A percentile compares a stretch with the other conserved stretches of the same genome.
Evolutionary conservation across 306 rosid genomes (phyloP).

Genomic region (Sicyos edulis): DNA sequence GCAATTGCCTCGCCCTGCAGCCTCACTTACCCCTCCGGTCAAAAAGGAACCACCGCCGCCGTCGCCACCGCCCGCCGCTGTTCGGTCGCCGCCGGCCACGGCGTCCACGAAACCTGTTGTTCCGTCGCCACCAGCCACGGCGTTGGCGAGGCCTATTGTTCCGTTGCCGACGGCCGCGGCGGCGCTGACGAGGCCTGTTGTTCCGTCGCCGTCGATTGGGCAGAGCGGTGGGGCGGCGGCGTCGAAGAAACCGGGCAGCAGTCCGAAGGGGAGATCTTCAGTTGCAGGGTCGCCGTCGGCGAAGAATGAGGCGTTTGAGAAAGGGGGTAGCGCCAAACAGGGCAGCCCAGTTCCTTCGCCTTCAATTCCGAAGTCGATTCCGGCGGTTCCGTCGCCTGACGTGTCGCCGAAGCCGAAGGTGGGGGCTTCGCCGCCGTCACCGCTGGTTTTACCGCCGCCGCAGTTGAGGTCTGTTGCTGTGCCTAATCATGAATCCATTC

Average conservation of each 20-base stretch:
- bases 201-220: background rate
- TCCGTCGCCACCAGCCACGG: background rate
- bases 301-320: background rate
- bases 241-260: background rate
- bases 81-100: background rate
- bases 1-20: background rate
- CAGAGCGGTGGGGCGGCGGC: background rate
- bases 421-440: background rate
- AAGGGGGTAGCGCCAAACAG: background rate
- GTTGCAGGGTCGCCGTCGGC: background rate
- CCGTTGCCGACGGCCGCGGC: background rate
- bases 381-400: background rate
- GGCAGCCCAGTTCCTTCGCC: background rate
- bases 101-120: background rate
- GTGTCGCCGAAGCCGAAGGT: slow-evolving; percentile 1
- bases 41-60: background rate
- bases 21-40: background rate
- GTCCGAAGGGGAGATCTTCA: background rate
- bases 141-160: background rate
- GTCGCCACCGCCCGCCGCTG: background rate
- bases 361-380: background rate
- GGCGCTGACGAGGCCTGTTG: background rate
- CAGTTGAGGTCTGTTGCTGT: slow-evolving; percentile 3
- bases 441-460: slow-evolving; percentile 16
- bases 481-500: background rate